These are phyloP conservation scores for Cucumis hystrix DNA, from an alignment of 306 rosid species.

Conservation along the genomic window DNA sequence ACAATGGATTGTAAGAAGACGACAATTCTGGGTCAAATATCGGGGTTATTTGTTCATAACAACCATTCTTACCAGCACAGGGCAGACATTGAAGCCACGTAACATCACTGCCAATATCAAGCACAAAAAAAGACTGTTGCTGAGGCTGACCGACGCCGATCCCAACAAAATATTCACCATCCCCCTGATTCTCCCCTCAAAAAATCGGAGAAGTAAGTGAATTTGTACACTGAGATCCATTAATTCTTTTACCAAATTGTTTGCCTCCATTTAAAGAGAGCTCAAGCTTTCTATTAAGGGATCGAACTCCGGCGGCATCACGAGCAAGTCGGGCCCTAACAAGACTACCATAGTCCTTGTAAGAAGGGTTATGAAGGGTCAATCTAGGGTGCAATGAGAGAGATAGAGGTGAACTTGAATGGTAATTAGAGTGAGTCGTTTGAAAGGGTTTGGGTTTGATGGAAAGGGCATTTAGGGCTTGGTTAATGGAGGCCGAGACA, in stretches of 20 bases:
- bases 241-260: too few relatives aligned
- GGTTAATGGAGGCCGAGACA: background rate
- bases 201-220: slow-evolving; percentile 12
- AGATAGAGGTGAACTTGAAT: background rate
- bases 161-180: slow-evolving; percentile 69
- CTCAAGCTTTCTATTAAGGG: background rate
- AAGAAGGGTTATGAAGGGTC: background rate
- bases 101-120: slow-evolving; percentile 79
- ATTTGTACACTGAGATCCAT: background rate
- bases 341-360: background rate
- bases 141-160: slow-evolving; percentile 58
- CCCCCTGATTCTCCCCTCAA: slow-evolving; percentile 51
- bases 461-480: background rate
- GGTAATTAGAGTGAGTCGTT: too few relatives aligned
- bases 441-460: background rate
- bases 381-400: background rate
- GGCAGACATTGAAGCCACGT: slow-evolving; percentile 86
- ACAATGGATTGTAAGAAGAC: slow-evolving; percentile 22
- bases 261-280: background rate
- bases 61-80: slow-evolving; percentile 22
- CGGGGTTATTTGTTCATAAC: slow-evolving; percentile 78
- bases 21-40: slow-evolving; percentile 49
- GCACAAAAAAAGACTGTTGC: slow-evolving; percentile 41
- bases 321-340: background rate
- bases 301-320: background rate